Base-by-base conservation (phyloP, 2,329 filamentous ascomycete genomes). In the Aureobasidium melanogenum region DNA sequence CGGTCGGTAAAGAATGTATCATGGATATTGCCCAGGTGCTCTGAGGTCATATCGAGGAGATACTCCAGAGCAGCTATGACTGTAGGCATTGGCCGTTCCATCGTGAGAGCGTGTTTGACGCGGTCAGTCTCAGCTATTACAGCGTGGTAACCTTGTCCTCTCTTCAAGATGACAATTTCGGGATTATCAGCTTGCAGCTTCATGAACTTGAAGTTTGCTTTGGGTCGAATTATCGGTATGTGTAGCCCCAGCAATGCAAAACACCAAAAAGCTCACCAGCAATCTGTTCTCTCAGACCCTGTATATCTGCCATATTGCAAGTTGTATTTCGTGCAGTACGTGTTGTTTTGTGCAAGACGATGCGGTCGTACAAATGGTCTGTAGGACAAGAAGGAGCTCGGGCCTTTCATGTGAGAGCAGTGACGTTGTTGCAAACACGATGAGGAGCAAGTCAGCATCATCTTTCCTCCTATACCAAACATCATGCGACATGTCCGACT, bases 401-500 rank as follows among this genome's bases (percentile, higher is more conserved):
- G 28, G 12, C 54, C 54, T 57, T 57, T 44, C 54, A 57, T 57
- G 54, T 57, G 54, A 57, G 38, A 43, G 26, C 39, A 46, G 41
- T 57, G 54, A 57, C 54, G 54, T 57, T 47, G 30, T 46, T 36
- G 28, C 30, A 14, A 36, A 44, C 15, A 19, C 9, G 19, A 6
- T 12, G 14, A 2, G 34, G 22, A 54, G 12, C 46, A 52, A 22
- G 38, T 55, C 51, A 55, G 51, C 41, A 57, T 28, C 54, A 10
- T 46, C 54, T 57, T 44, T 58, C 55, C 38, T 12, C 26, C 26
- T 26, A 28, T 19, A 44, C n/a, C 43, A 57, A 41, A 28, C 26
- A 48, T 24, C 41, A 58, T 58, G 55, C 55, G 55, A 58, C 43
- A 60, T 60, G 56, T 60, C 56, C 34, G 56, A 58, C 46, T 60